Evolutionary conservation across 1,284 basidiomycete genomes (phyloP), one percentile per base, ranked within the genome.

Genomic region (Ustilago tritici): DNA sequence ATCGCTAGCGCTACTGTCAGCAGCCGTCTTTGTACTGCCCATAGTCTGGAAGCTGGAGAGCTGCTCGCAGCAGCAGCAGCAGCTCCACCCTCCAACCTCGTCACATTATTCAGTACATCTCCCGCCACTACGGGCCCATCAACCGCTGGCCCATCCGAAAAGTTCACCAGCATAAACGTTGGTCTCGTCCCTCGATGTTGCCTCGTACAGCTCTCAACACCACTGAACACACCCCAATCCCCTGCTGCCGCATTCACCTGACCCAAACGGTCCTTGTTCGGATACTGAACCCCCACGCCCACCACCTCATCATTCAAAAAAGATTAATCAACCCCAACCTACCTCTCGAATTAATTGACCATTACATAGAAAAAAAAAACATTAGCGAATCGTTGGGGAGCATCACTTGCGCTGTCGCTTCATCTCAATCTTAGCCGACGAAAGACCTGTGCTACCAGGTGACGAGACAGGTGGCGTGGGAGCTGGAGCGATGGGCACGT

Each of bases 91-190:
- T 8, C 40, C n/a, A 11, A 38, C 9, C 23, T 43, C 23, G 55
- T 56, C 10, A 56, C 40, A 43, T 56, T 43, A 23, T 41, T 41
- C 36, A 56, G 17, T 3, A 41, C 23, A 15, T n/a, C 23, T 17
- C n/a, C 55, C 28, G 55, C 40, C 14, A 41, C 34, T 17, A 55
- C 53, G 3, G 53, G 53, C n/a, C 53, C 53, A 35, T 43, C n/a
- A 3, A 15, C 19, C 17, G 14, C 38, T 15, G 55, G 55, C 38
- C 9, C 10, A 43, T 56, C 40, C 40, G 55, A 56, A n/a, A 56
- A 56, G 55, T 59, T 49, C 4, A 49, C 57, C n/a, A 94, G 91
- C 83, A 94, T 87, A 86, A 93, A 95, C 83, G 93, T 95, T 8
- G 94, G 81, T 46, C 76, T 68, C 28, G 41, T 36, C 15, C 59